Conservation (phyloP, 1,284 basidiomycete genomes). For the Agroathelia rolfsii region DNA sequence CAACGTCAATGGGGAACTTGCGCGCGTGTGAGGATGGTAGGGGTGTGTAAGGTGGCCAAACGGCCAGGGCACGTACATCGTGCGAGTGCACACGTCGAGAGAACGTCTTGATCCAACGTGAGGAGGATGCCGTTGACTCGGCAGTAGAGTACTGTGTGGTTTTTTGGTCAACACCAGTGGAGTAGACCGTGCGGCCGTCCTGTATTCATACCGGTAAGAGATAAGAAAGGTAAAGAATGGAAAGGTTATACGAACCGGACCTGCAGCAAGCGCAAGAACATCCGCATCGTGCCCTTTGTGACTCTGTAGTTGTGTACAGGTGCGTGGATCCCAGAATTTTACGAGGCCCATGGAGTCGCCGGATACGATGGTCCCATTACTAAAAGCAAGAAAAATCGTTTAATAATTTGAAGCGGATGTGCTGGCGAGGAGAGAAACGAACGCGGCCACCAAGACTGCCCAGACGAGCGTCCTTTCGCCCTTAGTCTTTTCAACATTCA, state of each 20-base stretch:
- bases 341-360: conserved; percentile 94
- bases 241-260: conserved; percentile 47
- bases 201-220: conserved; percentile 17
- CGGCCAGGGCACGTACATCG: conserved; percentile 84
- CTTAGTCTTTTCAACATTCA: conserved; percentile 75
- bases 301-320: conserved; percentile 80
- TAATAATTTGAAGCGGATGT: conserved; percentile 5
- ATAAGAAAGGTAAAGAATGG: conserved; percentile 2
- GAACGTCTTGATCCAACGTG: conserved; percentile 73
- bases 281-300: conserved; percentile 90
- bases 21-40: conserved; percentile 41
- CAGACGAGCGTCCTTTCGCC: conserved; percentile 91
- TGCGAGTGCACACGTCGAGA: conserved; percentile 88
- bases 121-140: conserved; percentile 26
- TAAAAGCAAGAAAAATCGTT: conserved; percentile 22
- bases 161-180: conserved; percentile 95
- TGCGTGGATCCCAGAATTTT: conserved; percentile 92
- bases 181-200: conserved; percentile 83
- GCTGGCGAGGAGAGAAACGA: conserved; percentile 20
- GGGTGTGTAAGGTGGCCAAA: conserved; percentile 79
- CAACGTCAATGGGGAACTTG: conserved; percentile 44
- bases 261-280: conserved; percentile 79
- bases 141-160: conserved; percentile 73
- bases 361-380: conserved; percentile 87
- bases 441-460: conserved; percentile 83